Evolutionary conservation across 805 yeast species (phyloP), one percentile per base, ranked within the genome.

Genomic region (Starmerella lactis-condensi): DNA sequence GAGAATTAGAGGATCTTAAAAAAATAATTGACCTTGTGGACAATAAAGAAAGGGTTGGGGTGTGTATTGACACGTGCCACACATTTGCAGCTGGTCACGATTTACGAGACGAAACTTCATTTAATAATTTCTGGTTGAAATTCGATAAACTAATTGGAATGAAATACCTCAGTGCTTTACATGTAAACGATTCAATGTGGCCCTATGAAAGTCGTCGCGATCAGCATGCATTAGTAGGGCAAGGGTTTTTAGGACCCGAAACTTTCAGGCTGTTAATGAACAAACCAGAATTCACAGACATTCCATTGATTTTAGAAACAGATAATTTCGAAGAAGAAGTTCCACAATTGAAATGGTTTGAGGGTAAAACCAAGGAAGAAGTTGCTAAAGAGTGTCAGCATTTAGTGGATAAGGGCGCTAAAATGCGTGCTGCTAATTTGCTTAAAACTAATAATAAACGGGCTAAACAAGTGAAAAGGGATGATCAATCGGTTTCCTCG

Each of bases 41-140:
- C 1, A 67, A 82, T 47, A 83, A 83, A 52, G 49, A 56, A 1
- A 62, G 98, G 34, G 73, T 89, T n/a, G 96, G 98, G 4, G 93
- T 89, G 1, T 89, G 98, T 50, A 64, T 89, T 11, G 98, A 89
- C 51, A 89, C 96, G 0, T 89, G 98, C 51, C 98, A 89, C 53
- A 63, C 93, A 0, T 82, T 78, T 60, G 94, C 96, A 1, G 93
- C 96, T 1, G 98, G 98, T 1, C 83, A 78, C 50, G 95, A 89
- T 48, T 63, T 89, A 28, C 55, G 72, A n/a, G 63, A 64, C 12
- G 64, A 63, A 36, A 69, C 61, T 19, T 49, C 57, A 10, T 77
- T 72, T 55, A 59, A 62, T 7, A 54, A 56, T 26, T 83, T 89
- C 51, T 76, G 94, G 91, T 51, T 58, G 4, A 55, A 70, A 24